Evolutionary conservation across 768 basidiomycete genomes (phyloP).

Genomic region (Macrocybe gigantea): DNA sequence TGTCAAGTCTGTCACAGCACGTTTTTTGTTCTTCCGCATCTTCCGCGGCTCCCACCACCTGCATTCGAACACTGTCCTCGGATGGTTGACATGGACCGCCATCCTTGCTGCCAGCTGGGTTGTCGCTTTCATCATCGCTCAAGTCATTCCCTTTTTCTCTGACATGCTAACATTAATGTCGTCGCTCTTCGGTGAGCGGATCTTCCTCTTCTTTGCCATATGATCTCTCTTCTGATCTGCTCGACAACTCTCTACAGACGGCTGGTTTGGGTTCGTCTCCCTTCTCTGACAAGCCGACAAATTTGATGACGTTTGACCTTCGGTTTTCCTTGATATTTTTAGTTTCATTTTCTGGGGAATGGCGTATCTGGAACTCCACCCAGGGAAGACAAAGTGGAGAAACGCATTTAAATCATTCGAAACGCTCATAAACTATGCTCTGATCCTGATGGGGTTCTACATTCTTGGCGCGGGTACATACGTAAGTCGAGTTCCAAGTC

Average conservation of each 20-base stretch:
- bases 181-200: constrained; percentile 30
- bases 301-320: background rate
- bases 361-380: constrained; percentile 34
- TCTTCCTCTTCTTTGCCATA: background rate
- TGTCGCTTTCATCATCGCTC: constrained; percentile 26
- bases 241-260: constrained; percentile 9
- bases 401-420: constrained; percentile 22
- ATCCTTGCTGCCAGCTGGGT: constrained; percentile 27
- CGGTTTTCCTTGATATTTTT: constrained; percentile 5
- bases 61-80: constrained; percentile 25
- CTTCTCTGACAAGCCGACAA: background rate
- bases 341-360: constrained; percentile 38
- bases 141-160: constrained; percentile 31
- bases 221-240: background rate
- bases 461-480: constrained; percentile 34
- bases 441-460: constrained; percentile 30
- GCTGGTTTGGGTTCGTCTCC: constrained; percentile 23
- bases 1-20: constrained; percentile 30
- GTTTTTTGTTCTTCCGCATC: constrained; percentile 40
- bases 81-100: constrained; percentile 24
- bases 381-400: constrained; percentile 27
- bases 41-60: constrained; percentile 31
- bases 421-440: constrained; percentile 30
- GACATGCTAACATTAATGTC: constrained; percentile 36
- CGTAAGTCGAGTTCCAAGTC: constrained; percentile 17